Evolutionary conservation across 108 stramenopile species (phyloP), one percentile per base, ranked within the genome.

Genomic region (Nitzschia putrida): DNA sequence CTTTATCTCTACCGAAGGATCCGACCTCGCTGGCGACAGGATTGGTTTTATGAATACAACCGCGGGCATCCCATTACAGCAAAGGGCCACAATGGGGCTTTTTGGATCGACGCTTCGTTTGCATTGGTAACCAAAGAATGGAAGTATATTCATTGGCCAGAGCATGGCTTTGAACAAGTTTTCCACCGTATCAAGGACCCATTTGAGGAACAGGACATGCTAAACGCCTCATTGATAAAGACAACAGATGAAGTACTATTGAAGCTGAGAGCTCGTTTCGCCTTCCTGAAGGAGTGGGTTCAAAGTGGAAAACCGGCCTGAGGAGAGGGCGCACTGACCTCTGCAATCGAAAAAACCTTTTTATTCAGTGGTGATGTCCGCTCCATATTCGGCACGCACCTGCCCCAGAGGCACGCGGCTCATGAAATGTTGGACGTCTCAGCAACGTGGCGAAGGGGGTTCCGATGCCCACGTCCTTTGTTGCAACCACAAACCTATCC

Each of bases 61-160:
- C 76, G 64, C 34, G 53, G 77, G 14, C 71, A 77, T 16, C 70
- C 68, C 16, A 64, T 61, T 43, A 61, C 77, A 20, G 81, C 61
- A 1, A 23, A 38, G 0, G 77, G 68, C 39, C 73, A 78, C 45
- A 49, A 61, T 3, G 68, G 63, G 39, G 53, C 37, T 0, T 25
- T 64, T n/a, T 59, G 56, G 34, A 89, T 93, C 34, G 89, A 90
- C 54, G 83, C 88, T 26, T 78, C 76, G 8, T 81, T 87, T 65
- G 93, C 93, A 13, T 72, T 94, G 23, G 85, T 94, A 20, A 83
- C 87, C 10, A 91, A 94, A 59, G 73, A 81, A 29, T 79, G 60
- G 64, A 86, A 86, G 73, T 91, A 89, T 71, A 85, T 94, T 29
- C 80, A 81, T 42, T 94, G 93, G 93, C 90, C 89, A n/a, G 74